Conservation (phyloP, 2,329 filamentous ascomycete species). For the Nigrograna mackinnonii region DNA sequence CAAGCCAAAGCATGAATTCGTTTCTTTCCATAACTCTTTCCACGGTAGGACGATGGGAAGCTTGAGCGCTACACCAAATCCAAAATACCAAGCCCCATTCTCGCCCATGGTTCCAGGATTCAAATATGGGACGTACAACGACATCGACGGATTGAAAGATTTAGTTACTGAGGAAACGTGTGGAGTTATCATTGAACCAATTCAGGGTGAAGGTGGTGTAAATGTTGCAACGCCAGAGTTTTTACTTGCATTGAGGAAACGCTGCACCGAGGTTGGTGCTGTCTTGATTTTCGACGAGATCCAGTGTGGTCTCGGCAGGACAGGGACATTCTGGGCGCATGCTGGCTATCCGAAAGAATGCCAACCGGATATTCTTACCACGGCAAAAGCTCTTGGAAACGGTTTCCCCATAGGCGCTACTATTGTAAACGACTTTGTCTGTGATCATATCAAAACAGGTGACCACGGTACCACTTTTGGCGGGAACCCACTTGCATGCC, state of each 20-base stretch:
- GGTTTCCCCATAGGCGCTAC: slow-evolving; percentile 93
- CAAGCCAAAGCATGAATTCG: slow-evolving; percentile 76
- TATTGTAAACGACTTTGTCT: slow-evolving; percentile 67
- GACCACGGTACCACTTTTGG: slow-evolving; percentile 96
- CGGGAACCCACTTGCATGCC: slow-evolving; percentile 84
- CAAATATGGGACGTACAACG: slow-evolving; percentile 83
- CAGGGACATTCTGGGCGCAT: slow-evolving; percentile 91
- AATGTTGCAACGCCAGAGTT: slow-evolving; percentile 84
- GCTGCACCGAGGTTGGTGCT: slow-evolving; percentile 85
- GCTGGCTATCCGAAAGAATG: slow-evolving; percentile 72
- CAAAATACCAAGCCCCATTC: slow-evolving; percentile 96
- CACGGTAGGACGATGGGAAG: slow-evolving; percentile 96
- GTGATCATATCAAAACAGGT: slow-evolving; percentile 70
- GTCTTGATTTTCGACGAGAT: slow-evolving; percentile 96
- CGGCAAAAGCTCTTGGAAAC: slow-evolving; percentile 94
- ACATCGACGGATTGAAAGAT: slow-evolving; percentile 70
- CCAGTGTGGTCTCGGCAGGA: slow-evolving; percentile 88
- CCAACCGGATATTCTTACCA: slow-evolving; percentile 92
- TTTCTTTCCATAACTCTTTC: slow-evolving; percentile 91
- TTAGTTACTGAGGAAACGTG: slow-evolving; percentile 86
- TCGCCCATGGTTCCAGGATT: slow-evolving; percentile 95
- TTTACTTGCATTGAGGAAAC: slow-evolving; percentile 76
- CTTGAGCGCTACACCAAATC: slow-evolving; percentile 94
- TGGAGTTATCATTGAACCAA: slow-evolving; percentile 94
- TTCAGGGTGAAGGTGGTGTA: slow-evolving; percentile 95